Percentiles rank a stretch among this genome's conserved stretches.
Conservation (phyloP, 306 rosid genomes). For the Corylus americana region DNA sequence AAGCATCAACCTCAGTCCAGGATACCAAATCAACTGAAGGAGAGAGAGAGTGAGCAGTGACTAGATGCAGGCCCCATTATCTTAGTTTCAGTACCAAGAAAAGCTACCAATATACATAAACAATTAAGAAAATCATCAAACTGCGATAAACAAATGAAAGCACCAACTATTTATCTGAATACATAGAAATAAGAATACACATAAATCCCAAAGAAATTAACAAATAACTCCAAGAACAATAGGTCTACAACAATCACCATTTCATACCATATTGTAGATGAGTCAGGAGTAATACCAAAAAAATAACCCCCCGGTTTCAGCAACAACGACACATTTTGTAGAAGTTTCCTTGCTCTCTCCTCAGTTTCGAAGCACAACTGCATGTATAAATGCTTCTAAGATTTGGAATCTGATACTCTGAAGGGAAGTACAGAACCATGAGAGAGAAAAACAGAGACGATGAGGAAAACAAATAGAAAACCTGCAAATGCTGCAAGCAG, state of each 20-base stretch:
- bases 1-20: not conserved
- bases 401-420: conserved; percentile 8
- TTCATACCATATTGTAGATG: conserved; percentile 97
- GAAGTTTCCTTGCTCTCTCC: conserved; percentile 81
- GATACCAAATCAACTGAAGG: not conserved
- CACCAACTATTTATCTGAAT: not conserved
- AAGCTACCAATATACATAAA: not conserved
- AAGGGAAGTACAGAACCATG: not conserved
- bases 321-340: conserved; percentile 78
- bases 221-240: conserved; percentile 29
- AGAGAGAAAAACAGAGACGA: not conserved
- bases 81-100: not conserved
- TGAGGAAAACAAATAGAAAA: conserved; percentile 22
- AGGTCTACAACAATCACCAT: conserved; percentile 29
- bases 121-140: not conserved
- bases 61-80: not conserved
- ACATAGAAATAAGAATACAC: not conserved
- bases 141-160: not conserved
- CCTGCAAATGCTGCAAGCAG: conserved; percentile 99
- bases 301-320: conserved; percentile 97
- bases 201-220: conserved; percentile 14
- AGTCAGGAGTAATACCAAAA: conserved; percentile 98
- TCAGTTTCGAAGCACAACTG: conserved; percentile 94
- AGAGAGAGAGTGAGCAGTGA: not conserved
- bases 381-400: conserved; percentile 33